phyloP scores from a whole-genome alignment of 1,284 basidiomycete species.

The Ganoderma lingzhi region DNA sequence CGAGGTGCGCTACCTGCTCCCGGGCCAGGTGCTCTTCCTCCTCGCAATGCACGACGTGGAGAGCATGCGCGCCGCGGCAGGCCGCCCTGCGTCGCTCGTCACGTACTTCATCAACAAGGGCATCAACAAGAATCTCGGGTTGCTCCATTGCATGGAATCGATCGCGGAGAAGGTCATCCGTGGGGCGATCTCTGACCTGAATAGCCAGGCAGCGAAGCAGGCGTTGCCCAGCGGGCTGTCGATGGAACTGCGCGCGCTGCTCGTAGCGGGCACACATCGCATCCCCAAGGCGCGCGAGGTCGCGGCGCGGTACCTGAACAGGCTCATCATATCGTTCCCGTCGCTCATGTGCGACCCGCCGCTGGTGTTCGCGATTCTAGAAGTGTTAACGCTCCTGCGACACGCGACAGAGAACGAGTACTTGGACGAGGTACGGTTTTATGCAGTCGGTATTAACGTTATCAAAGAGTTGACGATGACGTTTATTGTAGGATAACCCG shows the following conservation, averaged over 20 bases:
- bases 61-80: conserved; percentile 83
- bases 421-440: conserved; percentile 79
- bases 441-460: not conserved
- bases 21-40: conserved; percentile 90
- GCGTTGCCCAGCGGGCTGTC: conserved; percentile 79
- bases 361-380: conserved; percentile 90
- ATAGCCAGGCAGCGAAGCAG: conserved; percentile 81
- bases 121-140: conserved; percentile 74
- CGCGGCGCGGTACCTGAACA: conserved; percentile 85
- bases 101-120: conserved; percentile 92
- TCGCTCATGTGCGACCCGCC: conserved; percentile 92
- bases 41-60: conserved; percentile 92
- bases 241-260: conserved; percentile 78
- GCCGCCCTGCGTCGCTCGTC: conserved; percentile 84
- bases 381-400: conserved; percentile 90
- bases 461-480: not conserved
- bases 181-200: conserved; percentile 75
- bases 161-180: conserved; percentile 90
- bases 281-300: conserved; percentile 84
- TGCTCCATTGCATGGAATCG: conserved; percentile 84
- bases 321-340: conserved; percentile 92
- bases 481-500: conserved; percentile 79
- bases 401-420: conserved; percentile 92
- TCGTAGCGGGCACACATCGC: conserved; percentile 87
- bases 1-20: conserved; percentile 81